Conservation (phyloP, 2,329 filamentous ascomycete genomes). For the Plenodomus biglobosus region DNA sequence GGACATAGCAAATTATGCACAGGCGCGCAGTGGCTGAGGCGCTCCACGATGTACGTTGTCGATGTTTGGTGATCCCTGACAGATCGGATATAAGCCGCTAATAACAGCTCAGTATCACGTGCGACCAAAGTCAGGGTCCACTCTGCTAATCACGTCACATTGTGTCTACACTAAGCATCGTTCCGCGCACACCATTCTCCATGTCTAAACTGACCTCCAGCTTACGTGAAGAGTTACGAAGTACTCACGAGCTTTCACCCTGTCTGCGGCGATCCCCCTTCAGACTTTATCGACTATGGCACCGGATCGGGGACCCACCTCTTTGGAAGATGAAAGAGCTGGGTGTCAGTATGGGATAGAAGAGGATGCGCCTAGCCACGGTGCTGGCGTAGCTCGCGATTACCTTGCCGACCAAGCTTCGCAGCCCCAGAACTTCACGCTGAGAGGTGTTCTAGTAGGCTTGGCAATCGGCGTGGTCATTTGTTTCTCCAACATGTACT, state of each 20-base stretch:
- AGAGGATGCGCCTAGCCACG: conserved; percentile 15
- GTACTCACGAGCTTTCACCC: conserved; percentile 9
- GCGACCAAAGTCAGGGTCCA: conserved; percentile 6
- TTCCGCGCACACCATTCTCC: conserved; percentile 24
- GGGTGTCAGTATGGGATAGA: conserved; percentile 20
- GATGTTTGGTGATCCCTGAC: conserved; percentile 27
- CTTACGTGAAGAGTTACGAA: conserved; percentile 7
- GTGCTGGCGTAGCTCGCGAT: conserved; percentile 18
- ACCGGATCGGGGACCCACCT: conserved; percentile 37
- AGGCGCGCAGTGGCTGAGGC: neutral
- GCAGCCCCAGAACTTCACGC: conserved; percentile 73
- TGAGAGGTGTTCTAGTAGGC: conserved; percentile 77
- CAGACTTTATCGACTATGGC: conserved; percentile 33
- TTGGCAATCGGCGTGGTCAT: conserved; percentile 85
- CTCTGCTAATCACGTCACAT: neutral
- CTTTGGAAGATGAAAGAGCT: conserved; percentile 23
- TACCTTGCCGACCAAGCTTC: conserved; percentile 38
- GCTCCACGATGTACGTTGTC: conserved; percentile 23
- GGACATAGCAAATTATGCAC: neutral
- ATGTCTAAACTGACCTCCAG: conserved; percentile 10
- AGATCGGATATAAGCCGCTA: conserved; percentile 36
- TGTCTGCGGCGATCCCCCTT: conserved; percentile 24
- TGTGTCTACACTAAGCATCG: conserved; percentile 20
- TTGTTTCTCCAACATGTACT: conserved; percentile 97
- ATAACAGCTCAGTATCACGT: conserved; percentile 20